Percentiles rank a stretch among this genome's conserved stretches.
Evolutionary conservation across 371 early-diverging fungal genomes (phyloP).

Genomic region (Umbelopsis sp.): DNA sequence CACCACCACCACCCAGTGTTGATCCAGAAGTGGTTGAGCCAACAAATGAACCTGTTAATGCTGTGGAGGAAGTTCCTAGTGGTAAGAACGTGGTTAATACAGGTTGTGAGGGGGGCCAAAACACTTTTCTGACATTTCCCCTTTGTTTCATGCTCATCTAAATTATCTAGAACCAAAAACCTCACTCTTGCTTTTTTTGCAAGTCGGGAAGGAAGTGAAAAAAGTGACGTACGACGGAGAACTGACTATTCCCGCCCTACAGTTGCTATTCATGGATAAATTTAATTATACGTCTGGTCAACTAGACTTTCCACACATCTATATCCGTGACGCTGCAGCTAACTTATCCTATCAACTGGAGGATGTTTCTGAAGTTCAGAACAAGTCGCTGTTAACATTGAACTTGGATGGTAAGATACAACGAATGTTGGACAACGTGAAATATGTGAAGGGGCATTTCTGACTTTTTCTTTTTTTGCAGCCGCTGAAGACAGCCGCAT

Average conservation of each 20-base stretch:
- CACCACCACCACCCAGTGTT: not conserved
- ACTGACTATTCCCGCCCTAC: conserved; percentile 60
- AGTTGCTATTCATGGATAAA: conserved; percentile 69
- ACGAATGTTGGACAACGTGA: not conserved
- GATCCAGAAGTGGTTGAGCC: not conserved
- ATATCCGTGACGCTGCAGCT: conserved; percentile 65
- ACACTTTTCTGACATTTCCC: not conserved
- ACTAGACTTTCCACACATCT: conserved; percentile 68
- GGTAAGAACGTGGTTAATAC: not conserved
- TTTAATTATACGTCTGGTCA: conserved; percentile 66
- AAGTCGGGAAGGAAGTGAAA: conserved; percentile 64
- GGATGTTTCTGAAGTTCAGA: conserved; percentile 62
- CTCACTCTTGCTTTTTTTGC: conserved; percentile 46
- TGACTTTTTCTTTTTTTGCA: not conserved
- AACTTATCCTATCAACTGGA: conserved; percentile 73
- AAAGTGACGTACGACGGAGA: conserved; percentile 61
- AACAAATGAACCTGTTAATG: too few relatives aligned
- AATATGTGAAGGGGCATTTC: not conserved
- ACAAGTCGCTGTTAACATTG: conserved; percentile 66
- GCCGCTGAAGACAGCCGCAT: conserved; percentile 1
- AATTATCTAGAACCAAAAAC: not conserved
- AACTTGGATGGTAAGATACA: conserved; percentile 61
- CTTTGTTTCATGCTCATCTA: too few relatives aligned
- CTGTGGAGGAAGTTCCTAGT: not conserved
- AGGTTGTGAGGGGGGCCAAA: too few relatives aligned